Conservation (phyloP, 2,329 filamentous ascomycete genomes). For the Trichoderma semiorbis region DNA sequence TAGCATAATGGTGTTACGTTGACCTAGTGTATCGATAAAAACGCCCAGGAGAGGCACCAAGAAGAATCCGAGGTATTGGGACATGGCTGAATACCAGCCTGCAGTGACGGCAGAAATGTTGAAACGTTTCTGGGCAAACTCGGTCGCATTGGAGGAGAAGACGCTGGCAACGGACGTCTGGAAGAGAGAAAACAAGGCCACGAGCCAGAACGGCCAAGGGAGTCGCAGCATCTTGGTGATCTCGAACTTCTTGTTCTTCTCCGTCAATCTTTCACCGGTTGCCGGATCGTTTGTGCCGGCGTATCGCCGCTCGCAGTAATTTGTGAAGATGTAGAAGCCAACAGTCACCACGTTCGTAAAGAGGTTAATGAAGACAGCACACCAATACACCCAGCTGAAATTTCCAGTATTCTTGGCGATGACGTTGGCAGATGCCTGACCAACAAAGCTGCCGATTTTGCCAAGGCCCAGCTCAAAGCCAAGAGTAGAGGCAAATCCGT, state of each 20-base stretch:
- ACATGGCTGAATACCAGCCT: constrained; percentile 57
- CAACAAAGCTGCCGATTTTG: constrained; percentile 59
- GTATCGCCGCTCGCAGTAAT: constrained; percentile 47
- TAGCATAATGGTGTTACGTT: constrained; percentile 52
- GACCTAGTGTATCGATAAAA: constrained; percentile 54
- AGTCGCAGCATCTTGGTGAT: constrained; percentile 52
- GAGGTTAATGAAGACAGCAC: constrained; percentile 59
- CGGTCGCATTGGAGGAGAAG: constrained; percentile 57
- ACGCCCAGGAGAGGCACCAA: constrained; percentile 54
- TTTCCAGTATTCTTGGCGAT: constrained; percentile 55
- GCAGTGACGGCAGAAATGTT: constrained; percentile 51
- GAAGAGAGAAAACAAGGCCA: constrained; percentile 55
- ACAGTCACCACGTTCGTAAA: constrained; percentile 56
- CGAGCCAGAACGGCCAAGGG: constrained; percentile 58
- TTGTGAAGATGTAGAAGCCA: constrained; percentile 54
- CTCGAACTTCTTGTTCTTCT: constrained; percentile 57
- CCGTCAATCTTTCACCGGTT: constrained; percentile 56
- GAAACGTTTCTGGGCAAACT: constrained; percentile 58
- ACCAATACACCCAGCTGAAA: constrained; percentile 62
- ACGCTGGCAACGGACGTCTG: constrained; percentile 54
- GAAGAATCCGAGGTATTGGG: constrained; percentile 56
- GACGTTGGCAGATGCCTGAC: constrained; percentile 57
- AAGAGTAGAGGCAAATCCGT: constrained; percentile 60
- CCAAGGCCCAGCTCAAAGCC: constrained; percentile 59
- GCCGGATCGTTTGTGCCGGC: constrained; percentile 48